A percentile compares a stretch with the other conserved stretches of the same genome.
Conservation (phyloP, 441 rosid species). For the Erodium moschatum region DNA sequence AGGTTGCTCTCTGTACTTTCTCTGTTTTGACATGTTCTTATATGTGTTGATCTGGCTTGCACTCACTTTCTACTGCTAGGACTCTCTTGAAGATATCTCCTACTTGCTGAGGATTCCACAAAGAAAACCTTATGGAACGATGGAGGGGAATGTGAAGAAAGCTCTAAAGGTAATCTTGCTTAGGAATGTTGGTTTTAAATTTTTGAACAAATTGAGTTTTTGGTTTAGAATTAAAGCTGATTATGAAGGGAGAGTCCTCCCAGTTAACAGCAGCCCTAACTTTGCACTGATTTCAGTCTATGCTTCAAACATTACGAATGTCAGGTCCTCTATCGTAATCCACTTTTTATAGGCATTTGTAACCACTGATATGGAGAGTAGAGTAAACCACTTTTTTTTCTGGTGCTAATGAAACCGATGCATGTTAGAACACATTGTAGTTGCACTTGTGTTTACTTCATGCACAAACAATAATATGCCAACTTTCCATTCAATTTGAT, state of each 20-base stretch:
- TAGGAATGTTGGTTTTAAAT: constrained; percentile 1
- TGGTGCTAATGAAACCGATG: not conserved
- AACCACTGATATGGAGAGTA: not conserved
- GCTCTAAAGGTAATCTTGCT: constrained; percentile 47
- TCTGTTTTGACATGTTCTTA: not conserved
- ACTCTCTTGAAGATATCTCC: constrained; percentile 78
- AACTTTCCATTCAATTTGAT: not conserved
- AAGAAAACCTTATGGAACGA: constrained; percentile 90
- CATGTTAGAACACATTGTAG: not conserved
- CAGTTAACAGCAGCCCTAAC: not conserved
- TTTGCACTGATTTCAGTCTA: not conserved
- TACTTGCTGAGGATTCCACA: constrained; percentile 89
- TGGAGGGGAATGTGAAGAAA: constrained; percentile 91
- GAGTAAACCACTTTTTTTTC: not conserved
- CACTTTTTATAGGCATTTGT: not conserved
- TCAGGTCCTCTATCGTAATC: not conserved
- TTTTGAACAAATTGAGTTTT: constrained; percentile 2
- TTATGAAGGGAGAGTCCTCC: not conserved
- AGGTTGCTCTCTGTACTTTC: constrained; percentile 34
- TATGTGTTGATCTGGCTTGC: constrained; percentile 13
- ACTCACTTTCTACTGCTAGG: constrained; percentile 35
- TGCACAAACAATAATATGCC: not conserved
- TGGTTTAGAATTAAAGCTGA: not conserved
- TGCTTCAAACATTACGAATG: constrained; percentile 2
- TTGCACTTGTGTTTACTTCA: not conserved